A percentile compares a stretch with the other conserved stretches of the same genome.
These are phyloP conservation scores for Penicillium psychrosexuale DNA, from an alignment of 2,329 filamentous ascomycete genomes.

Conservation along the genomic window DNA sequence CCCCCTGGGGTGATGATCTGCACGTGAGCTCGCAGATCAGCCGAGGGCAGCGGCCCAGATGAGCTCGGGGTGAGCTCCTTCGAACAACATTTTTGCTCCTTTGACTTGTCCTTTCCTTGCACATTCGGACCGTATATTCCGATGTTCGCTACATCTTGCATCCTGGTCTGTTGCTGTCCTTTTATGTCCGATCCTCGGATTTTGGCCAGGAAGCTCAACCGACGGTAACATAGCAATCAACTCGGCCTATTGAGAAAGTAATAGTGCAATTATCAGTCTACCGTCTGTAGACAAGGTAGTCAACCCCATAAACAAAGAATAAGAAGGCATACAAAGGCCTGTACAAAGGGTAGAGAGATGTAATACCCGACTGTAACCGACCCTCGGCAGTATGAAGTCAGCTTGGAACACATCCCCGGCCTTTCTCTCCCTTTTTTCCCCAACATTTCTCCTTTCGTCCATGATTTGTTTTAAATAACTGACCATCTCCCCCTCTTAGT, in stretches of 20 bases:
- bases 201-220: neutral
- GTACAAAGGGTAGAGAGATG: neutral
- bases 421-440: slow-evolving; percentile 9
- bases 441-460: slow-evolving; percentile 7
- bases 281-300: neutral
- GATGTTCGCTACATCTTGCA: neutral
- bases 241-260: neutral
- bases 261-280: neutral
- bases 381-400: slow-evolving; percentile 27
- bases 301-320: neutral
- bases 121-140: neutral
- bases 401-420: slow-evolving; percentile 11
- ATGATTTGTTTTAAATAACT: slow-evolving; percentile 14
- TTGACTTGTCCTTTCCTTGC: neutral
- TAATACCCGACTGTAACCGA: slow-evolving; percentile 25
- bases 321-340: neutral
- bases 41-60: neutral
- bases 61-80: neutral
- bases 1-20: neutral
- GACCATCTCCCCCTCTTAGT: neutral
- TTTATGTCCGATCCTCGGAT: slow-evolving; percentile 7
- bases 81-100: neutral
- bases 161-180: neutral
- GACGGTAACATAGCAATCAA: neutral
- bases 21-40: slow-evolving; percentile 3